Percentiles rank a stretch among this genome's conserved stretches.
phyloP scores from a whole-genome alignment of 2,329 filamentous ascomycete species.

The Macrophomina pseudophaseolina region DNA sequence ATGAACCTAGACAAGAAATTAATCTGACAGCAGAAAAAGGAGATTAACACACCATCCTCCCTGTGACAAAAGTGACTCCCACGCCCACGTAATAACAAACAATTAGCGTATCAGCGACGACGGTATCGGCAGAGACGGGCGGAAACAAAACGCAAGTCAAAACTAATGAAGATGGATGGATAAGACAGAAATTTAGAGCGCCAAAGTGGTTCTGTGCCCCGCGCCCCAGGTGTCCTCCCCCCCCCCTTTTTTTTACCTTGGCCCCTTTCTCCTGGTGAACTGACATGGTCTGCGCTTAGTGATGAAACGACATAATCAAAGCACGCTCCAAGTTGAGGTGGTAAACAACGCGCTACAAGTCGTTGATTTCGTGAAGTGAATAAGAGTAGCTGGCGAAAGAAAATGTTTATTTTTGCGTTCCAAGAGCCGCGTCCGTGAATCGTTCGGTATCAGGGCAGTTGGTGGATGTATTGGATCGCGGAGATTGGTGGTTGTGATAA shows the following conservation, averaged over 20 bases:
- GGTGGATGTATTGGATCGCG: not conserved
- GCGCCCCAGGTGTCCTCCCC: not conserved
- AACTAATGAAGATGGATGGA: not conserved
- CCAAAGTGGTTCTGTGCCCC: not conserved
- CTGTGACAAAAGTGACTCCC: not conserved
- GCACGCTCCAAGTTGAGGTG: not conserved
- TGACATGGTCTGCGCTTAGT: not conserved
- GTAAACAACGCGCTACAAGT: slow-evolving; percentile 13
- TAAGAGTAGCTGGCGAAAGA: not conserved
- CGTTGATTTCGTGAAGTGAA: slow-evolving; percentile 24
- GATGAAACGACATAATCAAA: not conserved
- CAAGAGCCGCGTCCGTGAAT: not conserved
- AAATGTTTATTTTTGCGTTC: slow-evolving; percentile 6
- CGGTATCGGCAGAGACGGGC: not conserved
- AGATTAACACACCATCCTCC: not conserved
- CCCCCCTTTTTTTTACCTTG: not conserved
- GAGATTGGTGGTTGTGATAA: not conserved
- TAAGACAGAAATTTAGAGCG: slow-evolving; percentile 6
- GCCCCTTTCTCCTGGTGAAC: not conserved
- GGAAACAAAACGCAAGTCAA: not conserved
- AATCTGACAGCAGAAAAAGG: slow-evolving; percentile 71
- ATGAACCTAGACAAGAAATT: slow-evolving; percentile 40
- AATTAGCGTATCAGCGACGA: not conserved
- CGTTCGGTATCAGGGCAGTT: not conserved
- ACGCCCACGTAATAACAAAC: not conserved